A percentile compares a stretch with the other conserved stretches of the same genome.
Conservation (phyloP, 352 stramenopile genomes). For the Discostella stelligera region DNA sequence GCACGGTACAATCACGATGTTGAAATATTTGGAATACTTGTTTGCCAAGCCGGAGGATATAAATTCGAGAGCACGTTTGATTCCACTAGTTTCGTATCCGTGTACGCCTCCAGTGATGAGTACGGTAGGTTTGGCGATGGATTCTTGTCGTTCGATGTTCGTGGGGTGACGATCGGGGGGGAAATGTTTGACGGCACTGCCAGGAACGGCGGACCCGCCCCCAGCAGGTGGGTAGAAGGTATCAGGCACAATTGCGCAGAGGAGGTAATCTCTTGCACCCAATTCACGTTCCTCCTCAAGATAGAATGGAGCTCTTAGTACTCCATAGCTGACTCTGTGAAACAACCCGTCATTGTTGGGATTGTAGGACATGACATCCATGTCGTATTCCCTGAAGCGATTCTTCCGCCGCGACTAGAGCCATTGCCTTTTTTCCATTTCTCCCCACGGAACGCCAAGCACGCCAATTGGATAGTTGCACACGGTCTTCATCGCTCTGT, state of each 20-base stretch:
- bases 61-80: slow-evolving; percentile 50
- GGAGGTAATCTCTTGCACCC: not conserved
- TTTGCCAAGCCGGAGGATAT: slow-evolving; percentile 3
- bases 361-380: not conserved
- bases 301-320: not conserved
- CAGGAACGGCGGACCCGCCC: not conserved
- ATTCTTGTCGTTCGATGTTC: slow-evolving; percentile 1
- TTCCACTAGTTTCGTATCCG: slow-evolving; percentile 71
- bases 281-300: not conserved
- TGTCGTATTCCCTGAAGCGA: not conserved
- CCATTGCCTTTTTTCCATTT: not conserved
- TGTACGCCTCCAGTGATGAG: slow-evolving; percentile 70
- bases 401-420: slow-evolving; percentile 2
- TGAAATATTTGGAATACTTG: slow-evolving; percentile 24
- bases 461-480: slow-evolving; percentile 2
- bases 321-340: not conserved
- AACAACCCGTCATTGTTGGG: not conserved
- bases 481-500: slow-evolving; percentile 6
- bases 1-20: slow-evolving; percentile 63
- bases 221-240: not conserved
- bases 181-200: not conserved
- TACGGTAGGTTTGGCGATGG: slow-evolving; percentile 30
- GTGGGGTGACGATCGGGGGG: not conserved
- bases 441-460: not conserved
- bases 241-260: slow-evolving; percentile 2